Evolutionary conservation across 164 flowering plant species (phyloP).

Genomic region (Houttuynia cordata): DNA sequence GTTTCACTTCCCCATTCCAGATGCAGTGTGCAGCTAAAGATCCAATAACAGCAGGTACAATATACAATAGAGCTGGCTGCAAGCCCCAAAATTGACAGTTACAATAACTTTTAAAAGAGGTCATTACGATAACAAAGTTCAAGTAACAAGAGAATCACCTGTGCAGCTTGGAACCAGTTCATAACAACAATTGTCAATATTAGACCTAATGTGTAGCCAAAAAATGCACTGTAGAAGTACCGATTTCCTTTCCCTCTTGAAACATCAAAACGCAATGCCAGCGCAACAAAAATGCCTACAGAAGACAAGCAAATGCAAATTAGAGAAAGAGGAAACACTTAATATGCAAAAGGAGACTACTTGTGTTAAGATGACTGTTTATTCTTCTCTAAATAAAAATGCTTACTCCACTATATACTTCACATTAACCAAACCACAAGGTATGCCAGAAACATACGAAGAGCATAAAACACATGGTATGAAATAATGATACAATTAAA

Average conservation of each 20-base stretch:
- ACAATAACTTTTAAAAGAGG: background rate
- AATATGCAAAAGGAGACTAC: no score
- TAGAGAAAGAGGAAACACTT: background rate
- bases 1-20: slow-evolving; percentile 91
- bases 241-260: slow-evolving; percentile 77
- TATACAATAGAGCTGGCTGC: slow-evolving; percentile 95
- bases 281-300: slow-evolving; percentile 91
- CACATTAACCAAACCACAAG: no score
- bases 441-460: no score
- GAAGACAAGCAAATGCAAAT: background rate
- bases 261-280: slow-evolving; percentile 94
- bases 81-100: slow-evolving; percentile 4
- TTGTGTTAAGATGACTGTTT: no score
- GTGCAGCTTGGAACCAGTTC: slow-evolving; percentile 99
- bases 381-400: no score
- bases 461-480: no score
- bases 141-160: slow-evolving; percentile 30
- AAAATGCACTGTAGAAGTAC: slow-evolving; percentile 87
- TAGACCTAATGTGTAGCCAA: slow-evolving; percentile 70
- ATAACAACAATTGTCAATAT: slow-evolving; percentile 79
- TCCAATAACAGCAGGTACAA: slow-evolving; percentile 90
- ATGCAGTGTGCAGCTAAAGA: slow-evolving; percentile 71
- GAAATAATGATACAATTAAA: no score
- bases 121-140: background rate
- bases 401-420: no score